Evolutionary conservation across 176 grass and related monocot genomes (phyloP), one percentile per base, ranked within the genome.

Genomic region (Oryza punctata): DNA sequence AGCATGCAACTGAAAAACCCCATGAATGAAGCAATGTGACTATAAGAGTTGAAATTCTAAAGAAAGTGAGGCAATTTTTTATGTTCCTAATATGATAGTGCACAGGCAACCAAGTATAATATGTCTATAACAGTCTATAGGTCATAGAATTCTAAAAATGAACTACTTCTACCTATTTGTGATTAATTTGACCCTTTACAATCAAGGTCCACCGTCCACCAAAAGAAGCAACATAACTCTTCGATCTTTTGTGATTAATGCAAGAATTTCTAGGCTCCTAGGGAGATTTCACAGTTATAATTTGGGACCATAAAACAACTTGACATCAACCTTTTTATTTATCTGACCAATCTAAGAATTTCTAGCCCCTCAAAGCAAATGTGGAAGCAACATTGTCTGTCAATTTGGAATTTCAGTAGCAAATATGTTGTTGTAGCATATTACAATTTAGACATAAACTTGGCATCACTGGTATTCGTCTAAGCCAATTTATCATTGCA

Each of bases 21-120:
- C 30, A 71, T 43, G 41, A 85, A 81, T 81, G 75, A 65, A 67
- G 72, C 23, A 73, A 33, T n/a, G 66, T 18, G 73, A 41, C 40
- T 65, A 81, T 25, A 66, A 23, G 30, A 59, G 26, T 50, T 61
- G 3, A 38, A 82, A 30, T 65, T 73, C 25, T 71, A 78, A 78
- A 86, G 33, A 72, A 11, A 43, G n/a, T 75, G 82, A 29, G 41
- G 18, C 54, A 81, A 27, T 41, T 41, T 63, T 12, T 63, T 32
- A 70, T 72, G 24, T 72, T 60, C n/a, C 12, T 43, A 81, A 13
- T 71, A 59, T 8, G 9, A n/a, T 0, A 24, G 8, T 10, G 6
- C 54, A 10, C 6, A 11, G n/a, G 57, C 23, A 9, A 24, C n/a
- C 21, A 60, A 61, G 0, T 57, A 18, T 18, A 57, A 18, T 57